Percentiles rank a stretch among this genome's conserved stretches.
Conservation (phyloP, 495 filamentous ascomycete genomes). For the Xylaria intraflava region DNA sequence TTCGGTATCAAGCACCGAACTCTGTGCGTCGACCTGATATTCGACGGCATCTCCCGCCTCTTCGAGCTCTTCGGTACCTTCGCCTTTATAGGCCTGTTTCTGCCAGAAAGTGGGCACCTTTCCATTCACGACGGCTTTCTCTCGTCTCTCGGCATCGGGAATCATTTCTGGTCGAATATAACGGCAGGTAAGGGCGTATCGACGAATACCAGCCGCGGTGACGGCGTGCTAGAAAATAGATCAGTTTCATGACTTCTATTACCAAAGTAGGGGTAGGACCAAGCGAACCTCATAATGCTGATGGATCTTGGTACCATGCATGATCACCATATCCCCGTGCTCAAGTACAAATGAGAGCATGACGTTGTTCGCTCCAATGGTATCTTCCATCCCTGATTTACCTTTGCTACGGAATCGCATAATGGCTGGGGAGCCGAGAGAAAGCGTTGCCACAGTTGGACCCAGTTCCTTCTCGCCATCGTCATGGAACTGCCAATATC, state of each 20-base stretch:
- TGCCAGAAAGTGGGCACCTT: slow-evolving; percentile 26
- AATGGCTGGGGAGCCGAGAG: slow-evolving; percentile 58
- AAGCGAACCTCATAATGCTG: slow-evolving; percentile 61
- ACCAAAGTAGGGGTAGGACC: slow-evolving; percentile 9
- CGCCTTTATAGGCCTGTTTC: slow-evolving; percentile 12
- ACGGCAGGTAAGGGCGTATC: slow-evolving; percentile 61
- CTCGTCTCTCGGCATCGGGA: slow-evolving; percentile 19
- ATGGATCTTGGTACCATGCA: slow-evolving; percentile 71
- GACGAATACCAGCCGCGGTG: slow-evolving; percentile 46
- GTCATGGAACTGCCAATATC: slow-evolving; percentile 63
- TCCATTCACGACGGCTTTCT: slow-evolving; percentile 25
- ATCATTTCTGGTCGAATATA: slow-evolving; percentile 44
- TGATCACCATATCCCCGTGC: slow-evolving; percentile 79
- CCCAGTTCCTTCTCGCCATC: slow-evolving; percentile 75
- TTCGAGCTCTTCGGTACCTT: not conserved
- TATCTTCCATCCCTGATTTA: slow-evolving; percentile 37
- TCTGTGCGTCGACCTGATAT: too few species aligned
- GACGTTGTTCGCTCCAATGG: slow-evolving; percentile 21
- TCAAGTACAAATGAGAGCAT: slow-evolving; percentile 41
- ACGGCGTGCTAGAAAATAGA: slow-evolving; percentile 51
- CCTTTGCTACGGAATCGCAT: slow-evolving; percentile 70
- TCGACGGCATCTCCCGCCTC: too few species aligned
- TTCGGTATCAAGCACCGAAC: too few species aligned
- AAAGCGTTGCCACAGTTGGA: slow-evolving; percentile 68
- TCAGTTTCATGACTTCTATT: slow-evolving; percentile 14